Base-by-base conservation (phyloP, 176 grass and related monocot genomes). In the Triticum aestivum region DNA sequence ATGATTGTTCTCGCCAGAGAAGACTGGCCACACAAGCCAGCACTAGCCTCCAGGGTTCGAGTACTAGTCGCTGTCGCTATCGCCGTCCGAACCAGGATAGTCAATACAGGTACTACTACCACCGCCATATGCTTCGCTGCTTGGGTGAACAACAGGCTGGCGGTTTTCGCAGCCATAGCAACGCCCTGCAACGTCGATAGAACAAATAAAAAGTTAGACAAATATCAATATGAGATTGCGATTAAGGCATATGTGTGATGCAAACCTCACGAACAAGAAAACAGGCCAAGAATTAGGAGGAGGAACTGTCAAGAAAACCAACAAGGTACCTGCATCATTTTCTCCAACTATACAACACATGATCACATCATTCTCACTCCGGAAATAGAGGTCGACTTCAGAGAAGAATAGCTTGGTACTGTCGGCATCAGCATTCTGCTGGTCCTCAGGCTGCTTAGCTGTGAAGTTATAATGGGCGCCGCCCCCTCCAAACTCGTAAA, bases 401-500 rank as follows among this genome's bases (percentile, higher is more conserved):
- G 83, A n/a, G 26, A 85, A 85, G 58, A 85, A 85, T 15, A 51
- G 20, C 7, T 37, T 38, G 15, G 18, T 11, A 52, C 4, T 18
- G 4, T 0, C 8, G 21, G 11, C 70, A 61, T 54, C 33, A 23
- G 3, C 11, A 66, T 20, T 26, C 3, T 34, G 10, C 4, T 84
- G 15, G 1, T 49, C 44, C 58, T 35, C 11, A 34, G 17, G 11
- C 70, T 52, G 49, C 49, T 84, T 84, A 15, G 82, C 82, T 23
- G 58, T 84, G 82, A 85, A 66, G 20, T 77, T 85, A 18, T 77
- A 77, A 65, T 85, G 72, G 14, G 24, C 65, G 7, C 41, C n/a
- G n/a, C 11, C 59, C 11, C 20, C 59, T 34, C 73, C 83, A 77
- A 85, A 85, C 83, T 77, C 39, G 49, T 37, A 85, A 66, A 85